Evolutionary conservation across 352 stramenopile genomes (phyloP).

Genomic region (Globisporangium paroecandrum): DNA sequence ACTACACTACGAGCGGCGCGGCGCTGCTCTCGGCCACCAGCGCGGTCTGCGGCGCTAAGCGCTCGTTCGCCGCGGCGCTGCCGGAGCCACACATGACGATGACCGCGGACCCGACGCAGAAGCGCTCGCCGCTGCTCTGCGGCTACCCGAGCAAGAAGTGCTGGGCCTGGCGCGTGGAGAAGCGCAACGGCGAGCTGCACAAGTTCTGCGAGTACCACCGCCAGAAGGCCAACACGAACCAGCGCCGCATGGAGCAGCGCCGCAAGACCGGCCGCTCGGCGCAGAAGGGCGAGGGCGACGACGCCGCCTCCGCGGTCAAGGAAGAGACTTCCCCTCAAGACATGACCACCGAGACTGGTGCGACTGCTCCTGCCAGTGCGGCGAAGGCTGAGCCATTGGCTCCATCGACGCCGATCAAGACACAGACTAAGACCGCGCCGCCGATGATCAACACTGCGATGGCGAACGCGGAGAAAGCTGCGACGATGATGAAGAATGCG

Average conservation of each 20-base stretch:
- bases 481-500: slow-evolving; percentile 21
- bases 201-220: slow-evolving; percentile 87
- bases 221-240: slow-evolving; percentile 82
- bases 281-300: neutral
- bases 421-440: neutral
- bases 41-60: slow-evolving; percentile 15
- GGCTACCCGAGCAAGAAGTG: slow-evolving; percentile 85
- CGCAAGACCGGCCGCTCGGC: slow-evolving; percentile 52
- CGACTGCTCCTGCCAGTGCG: neutral
- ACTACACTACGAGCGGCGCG: neutral
- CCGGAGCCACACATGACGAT: neutral
- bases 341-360: neutral
- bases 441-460: slow-evolving; percentile 19
- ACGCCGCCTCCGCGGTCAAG: slow-evolving; percentile 3
- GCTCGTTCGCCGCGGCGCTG: slow-evolving; percentile 15
- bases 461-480: slow-evolving; percentile 15
- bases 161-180: slow-evolving; percentile 74
- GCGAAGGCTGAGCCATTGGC: neutral
- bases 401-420: neutral
- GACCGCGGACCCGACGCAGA: slow-evolving; percentile 23
- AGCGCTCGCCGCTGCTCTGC: slow-evolving; percentile 55
- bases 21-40: slow-evolving; percentile 12
- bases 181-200: slow-evolving; percentile 81
- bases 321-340: neutral
- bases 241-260: slow-evolving; percentile 80